Evolutionary conservation across 768 basidiomycete genomes (phyloP).

Genomic region (Tephrocybe sp.): DNA sequence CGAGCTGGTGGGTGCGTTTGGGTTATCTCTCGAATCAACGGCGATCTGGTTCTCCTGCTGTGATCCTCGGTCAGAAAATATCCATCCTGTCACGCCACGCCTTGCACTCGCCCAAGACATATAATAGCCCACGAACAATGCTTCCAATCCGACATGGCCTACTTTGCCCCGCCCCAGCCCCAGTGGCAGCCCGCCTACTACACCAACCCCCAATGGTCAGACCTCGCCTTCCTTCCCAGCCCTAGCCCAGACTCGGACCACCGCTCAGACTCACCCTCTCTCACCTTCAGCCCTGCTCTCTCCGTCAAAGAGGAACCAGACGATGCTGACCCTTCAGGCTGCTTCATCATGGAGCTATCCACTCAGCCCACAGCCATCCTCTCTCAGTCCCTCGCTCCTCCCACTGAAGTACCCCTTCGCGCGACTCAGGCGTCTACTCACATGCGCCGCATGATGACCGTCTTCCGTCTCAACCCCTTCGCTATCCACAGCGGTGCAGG

Average conservation of each 20-base stretch:
- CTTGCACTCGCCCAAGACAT: background rate
- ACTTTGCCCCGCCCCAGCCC: background rate
- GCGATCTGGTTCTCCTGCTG: conserved; percentile 24
- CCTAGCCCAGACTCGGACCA: conserved; percentile 13
- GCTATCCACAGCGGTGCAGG: conserved; percentile 55
- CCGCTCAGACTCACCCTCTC: conserved; percentile 8
- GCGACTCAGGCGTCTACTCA: conserved; percentile 68
- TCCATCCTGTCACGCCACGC: background rate
- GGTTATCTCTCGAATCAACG: conserved; percentile 17
- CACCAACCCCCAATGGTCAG: conserved; percentile 19
- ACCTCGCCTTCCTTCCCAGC: conserved; percentile 18
- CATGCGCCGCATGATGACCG: conserved; percentile 77
- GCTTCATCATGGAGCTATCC: conserved; percentile 46
- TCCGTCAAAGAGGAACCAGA: conserved; percentile 40
- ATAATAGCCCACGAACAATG: conserved; percentile 14
- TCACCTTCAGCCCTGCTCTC: conserved; percentile 11
- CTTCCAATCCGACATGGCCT: background rate
- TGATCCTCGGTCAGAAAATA: conserved; percentile 33
- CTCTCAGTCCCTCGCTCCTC: conserved; percentile 46
- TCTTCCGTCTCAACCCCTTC: conserved; percentile 76
- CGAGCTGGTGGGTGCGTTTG: conserved; percentile 1
- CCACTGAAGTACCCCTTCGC: conserved; percentile 68
- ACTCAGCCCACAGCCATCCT: conserved; percentile 19
- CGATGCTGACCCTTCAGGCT: conserved; percentile 31
- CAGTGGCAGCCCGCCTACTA: background rate